Percentiles rank a stretch among this genome's conserved stretches.
phyloP scores from a whole-genome alignment of 768 basidiomycete species.

The Calocybe cyanea region DNA sequence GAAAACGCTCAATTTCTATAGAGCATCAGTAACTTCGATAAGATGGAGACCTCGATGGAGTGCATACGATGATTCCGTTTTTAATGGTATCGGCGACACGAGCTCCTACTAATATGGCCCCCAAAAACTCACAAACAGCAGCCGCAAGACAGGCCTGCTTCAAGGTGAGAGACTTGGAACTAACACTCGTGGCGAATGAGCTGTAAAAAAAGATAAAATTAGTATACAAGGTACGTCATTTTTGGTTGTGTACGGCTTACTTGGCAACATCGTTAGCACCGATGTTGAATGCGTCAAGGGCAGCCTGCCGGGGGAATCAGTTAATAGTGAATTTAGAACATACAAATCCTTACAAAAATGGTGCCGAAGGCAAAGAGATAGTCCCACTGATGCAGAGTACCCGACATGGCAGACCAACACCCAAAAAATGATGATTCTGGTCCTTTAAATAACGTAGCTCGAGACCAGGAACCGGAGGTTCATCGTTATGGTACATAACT shows the following conservation, averaged over 20 bases:
- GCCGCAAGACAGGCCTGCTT: constrained; percentile 23
- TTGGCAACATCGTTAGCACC: constrained; percentile 29
- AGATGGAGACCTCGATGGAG: not conserved
- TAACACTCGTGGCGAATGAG: constrained; percentile 22
- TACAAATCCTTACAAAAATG: constrained; percentile 14
- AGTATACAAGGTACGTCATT: not conserved
- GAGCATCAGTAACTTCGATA: not conserved
- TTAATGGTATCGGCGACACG: constrained; percentile 26
- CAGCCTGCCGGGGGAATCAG: not conserved
- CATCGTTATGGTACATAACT: too few relatives aligned
- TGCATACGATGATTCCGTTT: constrained; percentile 24
- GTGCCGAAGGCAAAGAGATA: constrained; percentile 26
- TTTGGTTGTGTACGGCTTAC: constrained; percentile 8
- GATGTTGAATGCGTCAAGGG: constrained; percentile 20
- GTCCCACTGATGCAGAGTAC: constrained; percentile 25
- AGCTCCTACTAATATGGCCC: constrained; percentile 23
- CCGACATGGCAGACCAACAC: constrained; percentile 15
- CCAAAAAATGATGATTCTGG: too few relatives aligned
- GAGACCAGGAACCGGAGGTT: too few relatives aligned
- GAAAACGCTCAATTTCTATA: constrained; percentile 19
- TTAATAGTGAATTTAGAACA: not conserved
- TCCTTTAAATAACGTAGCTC: too few relatives aligned
- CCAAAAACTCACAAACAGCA: constrained; percentile 23
- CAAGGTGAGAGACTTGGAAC: constrained; percentile 23
- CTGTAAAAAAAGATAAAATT: constrained; percentile 3